Percentiles rank a stretch among this genome's conserved stretches.
These are phyloP conservation scores for Chrysosporium keratinophilum DNA, from an alignment of 2,329 filamentous ascomycete genomes.

Conservation along the genomic window DNA sequence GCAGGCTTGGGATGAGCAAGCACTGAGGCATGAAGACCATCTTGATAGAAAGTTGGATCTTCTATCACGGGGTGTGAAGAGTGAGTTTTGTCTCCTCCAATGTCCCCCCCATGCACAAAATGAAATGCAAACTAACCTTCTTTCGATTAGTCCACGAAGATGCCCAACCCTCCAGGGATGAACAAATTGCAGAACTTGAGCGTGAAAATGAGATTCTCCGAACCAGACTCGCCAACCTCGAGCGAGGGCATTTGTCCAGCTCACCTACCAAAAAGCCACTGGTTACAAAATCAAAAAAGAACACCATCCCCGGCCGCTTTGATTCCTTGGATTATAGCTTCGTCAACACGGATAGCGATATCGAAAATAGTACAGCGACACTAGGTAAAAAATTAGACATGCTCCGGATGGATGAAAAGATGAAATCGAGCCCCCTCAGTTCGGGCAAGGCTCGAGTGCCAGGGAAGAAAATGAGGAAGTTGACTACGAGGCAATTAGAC, in stretches of 20 bases:
- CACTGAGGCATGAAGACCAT: conserved; percentile 69
- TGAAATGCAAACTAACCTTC: conserved; percentile 13
- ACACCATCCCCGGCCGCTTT: conserved; percentile 16
- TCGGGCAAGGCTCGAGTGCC: conserved; percentile 21
- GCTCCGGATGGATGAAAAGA: conserved; percentile 25
- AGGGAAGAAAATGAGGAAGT: conserved; percentile 33
- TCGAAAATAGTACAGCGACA: conserved; percentile 25
- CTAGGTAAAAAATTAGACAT: conserved; percentile 30
- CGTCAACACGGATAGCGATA: conserved; percentile 31
- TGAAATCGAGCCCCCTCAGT: conserved; percentile 20
- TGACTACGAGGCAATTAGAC: conserved; percentile 41
- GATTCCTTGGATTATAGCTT: conserved; percentile 24
- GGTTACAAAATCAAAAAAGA: conserved; percentile 24
- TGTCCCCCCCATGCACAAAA: conserved; percentile 7
- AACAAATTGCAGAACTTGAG: conserved; percentile 55
- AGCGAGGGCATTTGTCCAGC: conserved; percentile 53
- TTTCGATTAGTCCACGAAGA: conserved; percentile 35
- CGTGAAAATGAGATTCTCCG: conserved; percentile 61
- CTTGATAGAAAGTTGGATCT: conserved; percentile 80
- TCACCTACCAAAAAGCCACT: conserved; percentile 52
- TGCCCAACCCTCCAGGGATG: conserved; percentile 42
- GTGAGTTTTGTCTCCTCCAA: conserved; percentile 26
- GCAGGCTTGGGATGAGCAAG: conserved; percentile 62
- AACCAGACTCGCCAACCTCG: conserved; percentile 53
- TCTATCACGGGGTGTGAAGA: conserved; percentile 46